Conservation (phyloP, 768 basidiomycete genomes). For the Thelephora ganbajun region DNA sequence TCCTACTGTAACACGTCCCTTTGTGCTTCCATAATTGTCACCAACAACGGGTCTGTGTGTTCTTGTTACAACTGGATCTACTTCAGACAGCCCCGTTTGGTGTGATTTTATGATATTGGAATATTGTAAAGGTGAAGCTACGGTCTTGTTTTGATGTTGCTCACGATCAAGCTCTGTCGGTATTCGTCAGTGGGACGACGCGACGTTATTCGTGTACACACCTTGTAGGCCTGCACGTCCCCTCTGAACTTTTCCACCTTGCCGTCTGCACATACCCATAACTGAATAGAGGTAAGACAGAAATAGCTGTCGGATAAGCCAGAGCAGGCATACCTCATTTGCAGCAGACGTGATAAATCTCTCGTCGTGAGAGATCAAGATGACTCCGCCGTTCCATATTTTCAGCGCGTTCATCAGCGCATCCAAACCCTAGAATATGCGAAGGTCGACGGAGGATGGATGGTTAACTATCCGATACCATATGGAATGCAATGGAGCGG, state of each 20-base stretch:
- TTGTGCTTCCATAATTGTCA: too few relatives aligned
- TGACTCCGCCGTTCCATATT: slow-evolving; percentile 83
- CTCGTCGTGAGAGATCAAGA: slow-evolving; percentile 92
- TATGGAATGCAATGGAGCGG: neutral
- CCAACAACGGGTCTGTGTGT: too few relatives aligned
- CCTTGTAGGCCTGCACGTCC: slow-evolving; percentile 90
- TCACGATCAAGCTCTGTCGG: slow-evolving; percentile 47
- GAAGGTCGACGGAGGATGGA: neutral
- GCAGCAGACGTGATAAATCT: slow-evolving; percentile 86
- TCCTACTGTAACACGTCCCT: too few relatives aligned
- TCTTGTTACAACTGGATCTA: too few relatives aligned
- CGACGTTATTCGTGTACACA: slow-evolving; percentile 13
- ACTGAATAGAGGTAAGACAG: slow-evolving; percentile 24
- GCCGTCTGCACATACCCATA: slow-evolving; percentile 87
- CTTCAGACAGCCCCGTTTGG: too few relatives aligned
- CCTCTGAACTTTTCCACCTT: slow-evolving; percentile 75
- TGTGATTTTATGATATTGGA: too few relatives aligned
- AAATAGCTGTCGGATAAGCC: neutral
- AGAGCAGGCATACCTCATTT: slow-evolving; percentile 42
- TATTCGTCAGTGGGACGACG: neutral
- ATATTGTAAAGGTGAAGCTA: neutral
- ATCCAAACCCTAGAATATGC: slow-evolving; percentile 67
- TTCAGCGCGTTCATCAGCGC: slow-evolving; percentile 77
- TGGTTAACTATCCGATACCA: neutral
- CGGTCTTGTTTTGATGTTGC: slow-evolving; percentile 21